Evolutionary conservation across 352 stramenopile species (phyloP), one percentile per base, ranked within the genome.

Genomic region (Phytophthora idaei): DNA sequence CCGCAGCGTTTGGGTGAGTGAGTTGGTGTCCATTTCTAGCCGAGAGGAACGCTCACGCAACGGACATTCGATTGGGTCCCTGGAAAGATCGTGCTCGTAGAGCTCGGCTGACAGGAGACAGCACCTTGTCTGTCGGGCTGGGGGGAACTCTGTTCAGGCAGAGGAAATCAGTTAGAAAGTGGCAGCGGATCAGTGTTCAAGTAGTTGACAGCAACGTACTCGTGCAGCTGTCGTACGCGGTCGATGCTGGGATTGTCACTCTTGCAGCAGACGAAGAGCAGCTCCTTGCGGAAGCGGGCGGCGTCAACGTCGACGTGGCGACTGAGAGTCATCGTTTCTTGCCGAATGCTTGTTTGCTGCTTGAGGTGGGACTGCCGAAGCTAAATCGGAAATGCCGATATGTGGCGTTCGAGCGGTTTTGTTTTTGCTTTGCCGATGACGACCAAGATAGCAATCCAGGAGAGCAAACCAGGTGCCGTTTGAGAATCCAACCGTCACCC

Each of bases 121-220:
- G 28, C 59, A 90, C 64, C 45, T 78, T 85, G 66, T 92, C 83
- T 6, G 83, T 92, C 1, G 83, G 83, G 41, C 83, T 92, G 10
- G 67, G 76, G 0, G 87, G 64, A 39, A 92, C 57, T 52, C 81
- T 92, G 58, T 57, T 50, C 21, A 63, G 2, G 11, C n/a, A 61
- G 21, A 36, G 55, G 56, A 10, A 61, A 21, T 25, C 4, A 6
- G 31, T 52, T 12, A 62, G 17, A 39, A 49, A 37, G 1, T 5
- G 3, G 10, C 53, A 39, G 10, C 4, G 21, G 7, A 7, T 17
- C 44, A 51, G 41, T 15, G 14, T 15, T 12, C 11, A 45, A 10
- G 28, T 36, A 53, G 28, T 6, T 34, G 11, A 45, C 9, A 31
- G 21, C n/a, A 53, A 71, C 65, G 48, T 71, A 80, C 74, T 77